Evolutionary conservation across 352 stramenopile species (phyloP).

Genomic region (Globisporangium recalcitrans): DNA sequence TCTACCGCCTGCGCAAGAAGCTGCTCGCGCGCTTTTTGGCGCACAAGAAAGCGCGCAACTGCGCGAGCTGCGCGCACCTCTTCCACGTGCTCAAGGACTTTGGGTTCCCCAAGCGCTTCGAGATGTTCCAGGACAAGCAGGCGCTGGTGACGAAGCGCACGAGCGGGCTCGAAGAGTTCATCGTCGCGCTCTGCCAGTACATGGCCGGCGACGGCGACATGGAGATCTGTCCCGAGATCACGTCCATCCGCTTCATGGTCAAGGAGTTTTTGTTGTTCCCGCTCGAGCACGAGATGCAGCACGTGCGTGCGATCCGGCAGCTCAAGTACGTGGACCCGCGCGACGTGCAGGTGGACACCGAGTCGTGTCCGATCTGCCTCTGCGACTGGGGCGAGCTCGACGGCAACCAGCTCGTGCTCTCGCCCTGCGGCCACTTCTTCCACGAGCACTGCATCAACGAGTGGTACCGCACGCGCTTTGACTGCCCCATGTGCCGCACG

Average conservation of each 20-base stretch:
- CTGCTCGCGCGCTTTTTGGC: slow-evolving; percentile 49
- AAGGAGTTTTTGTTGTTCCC: slow-evolving; percentile 85
- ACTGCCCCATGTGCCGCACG: slow-evolving; percentile 85
- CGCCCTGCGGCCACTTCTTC: slow-evolving; percentile 82
- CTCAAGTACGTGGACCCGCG: slow-evolving; percentile 83
- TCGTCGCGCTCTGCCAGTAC: slow-evolving; percentile 69
- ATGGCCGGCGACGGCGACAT: slow-evolving; percentile 43
- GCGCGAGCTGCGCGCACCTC: slow-evolving; percentile 47
- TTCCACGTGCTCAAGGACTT: slow-evolving; percentile 61
- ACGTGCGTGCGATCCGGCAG: slow-evolving; percentile 73
- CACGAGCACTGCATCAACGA: slow-evolving; percentile 88
- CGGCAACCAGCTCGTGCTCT: slow-evolving; percentile 76
- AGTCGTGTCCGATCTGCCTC: slow-evolving; percentile 79
- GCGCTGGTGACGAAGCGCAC: slow-evolving; percentile 61
- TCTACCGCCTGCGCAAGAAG: slow-evolving; percentile 76
- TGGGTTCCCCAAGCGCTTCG: slow-evolving; percentile 62
- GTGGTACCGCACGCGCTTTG: slow-evolving; percentile 84
- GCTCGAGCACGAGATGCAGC: slow-evolving; percentile 73
- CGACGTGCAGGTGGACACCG: slow-evolving; percentile 75
- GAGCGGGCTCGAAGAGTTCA: slow-evolving; percentile 69
- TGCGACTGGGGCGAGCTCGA: slow-evolving; percentile 82
- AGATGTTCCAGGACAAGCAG: slow-evolving; percentile 68
- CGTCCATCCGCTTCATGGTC: slow-evolving; percentile 55
- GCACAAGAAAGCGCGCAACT: slow-evolving; percentile 55
- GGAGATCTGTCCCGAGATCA: slow-evolving; percentile 61